Conservation (phyloP, 495 filamentous ascomycete species). For the Paragyromitra xinjiangensis region DNA sequence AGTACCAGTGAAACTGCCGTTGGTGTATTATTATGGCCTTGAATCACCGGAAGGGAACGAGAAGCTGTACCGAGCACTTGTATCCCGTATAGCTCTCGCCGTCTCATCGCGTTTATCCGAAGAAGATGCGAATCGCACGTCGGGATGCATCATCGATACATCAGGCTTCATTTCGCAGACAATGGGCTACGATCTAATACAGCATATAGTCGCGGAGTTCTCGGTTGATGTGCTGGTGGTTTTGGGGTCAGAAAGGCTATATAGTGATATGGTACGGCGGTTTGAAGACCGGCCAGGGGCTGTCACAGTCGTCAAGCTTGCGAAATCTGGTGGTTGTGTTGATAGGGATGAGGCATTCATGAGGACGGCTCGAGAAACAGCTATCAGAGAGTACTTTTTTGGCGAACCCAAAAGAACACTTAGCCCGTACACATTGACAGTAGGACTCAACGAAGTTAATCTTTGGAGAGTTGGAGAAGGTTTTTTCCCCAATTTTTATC, state of each 20-base stretch:
- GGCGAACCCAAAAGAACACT: constrained; percentile 75
- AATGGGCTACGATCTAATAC: constrained; percentile 75
- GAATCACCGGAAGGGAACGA: constrained; percentile 77
- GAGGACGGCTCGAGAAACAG: constrained; percentile 72
- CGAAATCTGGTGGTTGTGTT: constrained; percentile 88
- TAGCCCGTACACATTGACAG: constrained; percentile 81
- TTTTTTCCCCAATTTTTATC: constrained; percentile 40
- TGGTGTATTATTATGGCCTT: constrained; percentile 90
- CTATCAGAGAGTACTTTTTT: constrained; percentile 93
- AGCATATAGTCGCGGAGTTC: constrained; percentile 88
- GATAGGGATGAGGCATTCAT: constrained; percentile 80
- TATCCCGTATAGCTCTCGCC: constrained; percentile 80
- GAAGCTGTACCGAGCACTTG: constrained; percentile 74
- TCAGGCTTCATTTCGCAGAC: constrained; percentile 73
- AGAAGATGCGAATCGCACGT: constrained; percentile 65
- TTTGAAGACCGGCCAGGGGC: constrained; percentile 74
- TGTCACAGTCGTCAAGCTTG: constrained; percentile 77
- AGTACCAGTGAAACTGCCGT: constrained; percentile 86
- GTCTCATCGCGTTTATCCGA: constrained; percentile 81
- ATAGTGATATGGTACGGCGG: constrained; percentile 77
- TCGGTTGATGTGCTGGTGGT: constrained; percentile 82
- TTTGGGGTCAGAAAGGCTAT: constrained; percentile 82
- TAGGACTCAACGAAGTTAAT: constrained; percentile 74
- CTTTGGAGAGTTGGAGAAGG: constrained; percentile 72
- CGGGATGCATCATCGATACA: constrained; percentile 88